Conservation (phyloP, 345 rosid species). For the Bretschneidera sinensis region DNA sequence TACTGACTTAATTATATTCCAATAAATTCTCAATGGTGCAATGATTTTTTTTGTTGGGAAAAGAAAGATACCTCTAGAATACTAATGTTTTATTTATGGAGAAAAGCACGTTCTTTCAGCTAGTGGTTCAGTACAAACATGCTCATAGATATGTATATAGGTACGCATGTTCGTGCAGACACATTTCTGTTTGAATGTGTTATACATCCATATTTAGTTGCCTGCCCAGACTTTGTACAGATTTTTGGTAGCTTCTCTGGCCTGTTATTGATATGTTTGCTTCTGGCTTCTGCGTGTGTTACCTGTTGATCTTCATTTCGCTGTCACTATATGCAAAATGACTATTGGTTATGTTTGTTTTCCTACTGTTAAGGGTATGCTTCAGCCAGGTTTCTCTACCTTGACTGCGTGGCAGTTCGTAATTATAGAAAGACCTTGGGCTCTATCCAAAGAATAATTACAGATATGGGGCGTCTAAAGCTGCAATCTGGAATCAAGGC, state of each 20-base stretch:
- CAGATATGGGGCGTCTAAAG: conserved; percentile 86
- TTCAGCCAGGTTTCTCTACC: conserved; percentile 18
- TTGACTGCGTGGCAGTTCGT: conserved; percentile 17
- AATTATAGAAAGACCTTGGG: conserved; percentile 21
- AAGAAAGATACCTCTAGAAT: no score
- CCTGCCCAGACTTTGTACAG: neutral
- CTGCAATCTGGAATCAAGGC: conserved; percentile 81
- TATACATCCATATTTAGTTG: neutral
- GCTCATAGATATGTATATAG: no score
- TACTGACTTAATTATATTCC: no score
- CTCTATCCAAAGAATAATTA: conserved; percentile 20
- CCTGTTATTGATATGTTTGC: neutral
- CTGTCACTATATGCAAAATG: neutral
- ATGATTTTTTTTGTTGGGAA: no score
- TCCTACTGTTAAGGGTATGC: conserved; percentile 33
- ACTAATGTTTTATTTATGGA: no score
- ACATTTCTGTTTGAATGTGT: neutral
- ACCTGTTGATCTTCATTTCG: neutral
- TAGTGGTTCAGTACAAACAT: no score
- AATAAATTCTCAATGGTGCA: no score
- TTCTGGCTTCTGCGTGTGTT: neutral
- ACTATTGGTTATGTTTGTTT: conserved; percentile 17
- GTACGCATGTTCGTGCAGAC: no score
- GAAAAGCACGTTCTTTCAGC: no score
- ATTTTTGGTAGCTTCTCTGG: neutral